Percentiles rank a stretch among this genome's conserved stretches.
These are phyloP conservation scores for Globisporangium carolinianum DNA, from an alignment of 352 stramenopile genomes.

Conservation along the genomic window DNA sequence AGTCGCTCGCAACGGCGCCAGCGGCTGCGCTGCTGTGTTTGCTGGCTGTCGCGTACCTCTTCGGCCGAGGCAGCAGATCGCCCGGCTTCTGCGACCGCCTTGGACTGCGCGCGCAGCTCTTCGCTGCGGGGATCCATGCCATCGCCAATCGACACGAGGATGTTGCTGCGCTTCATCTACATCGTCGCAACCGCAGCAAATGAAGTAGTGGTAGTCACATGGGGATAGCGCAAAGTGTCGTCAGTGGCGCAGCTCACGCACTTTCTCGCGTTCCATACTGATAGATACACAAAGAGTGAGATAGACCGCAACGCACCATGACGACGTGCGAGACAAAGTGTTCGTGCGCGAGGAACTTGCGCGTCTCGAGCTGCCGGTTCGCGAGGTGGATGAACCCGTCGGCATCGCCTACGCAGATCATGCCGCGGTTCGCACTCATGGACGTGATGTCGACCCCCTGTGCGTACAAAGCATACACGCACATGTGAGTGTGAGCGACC, in stretches of 20 bases:
- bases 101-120: slow-evolving; percentile 70
- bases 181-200: neutral
- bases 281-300: neutral
- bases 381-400: slow-evolving; percentile 80
- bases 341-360: slow-evolving; percentile 81
- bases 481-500: neutral
- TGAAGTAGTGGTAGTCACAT: neutral
- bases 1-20: neutral
- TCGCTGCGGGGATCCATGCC: slow-evolving; percentile 78
- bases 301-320: slow-evolving; percentile 41
- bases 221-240: too few species aligned
- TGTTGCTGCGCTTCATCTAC: slow-evolving; percentile 86
- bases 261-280: neutral
- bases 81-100: slow-evolving; percentile 69
- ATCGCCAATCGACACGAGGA: slow-evolving; percentile 81
- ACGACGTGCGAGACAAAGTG: slow-evolving; percentile 85
- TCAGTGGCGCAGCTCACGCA: neutral
- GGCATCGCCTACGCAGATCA: slow-evolving; percentile 80
- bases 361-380: slow-evolving; percentile 74
- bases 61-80: slow-evolving; percentile 39
- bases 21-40: neutral
- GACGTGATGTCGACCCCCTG: slow-evolving; percentile 81
- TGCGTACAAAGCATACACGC: neutral
- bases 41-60: slow-evolving; percentile 25
- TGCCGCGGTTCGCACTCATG: slow-evolving; percentile 83